Conservation (phyloP, 192 early-diverging fungal species). For the Umbelopsis sp. region DNA sequence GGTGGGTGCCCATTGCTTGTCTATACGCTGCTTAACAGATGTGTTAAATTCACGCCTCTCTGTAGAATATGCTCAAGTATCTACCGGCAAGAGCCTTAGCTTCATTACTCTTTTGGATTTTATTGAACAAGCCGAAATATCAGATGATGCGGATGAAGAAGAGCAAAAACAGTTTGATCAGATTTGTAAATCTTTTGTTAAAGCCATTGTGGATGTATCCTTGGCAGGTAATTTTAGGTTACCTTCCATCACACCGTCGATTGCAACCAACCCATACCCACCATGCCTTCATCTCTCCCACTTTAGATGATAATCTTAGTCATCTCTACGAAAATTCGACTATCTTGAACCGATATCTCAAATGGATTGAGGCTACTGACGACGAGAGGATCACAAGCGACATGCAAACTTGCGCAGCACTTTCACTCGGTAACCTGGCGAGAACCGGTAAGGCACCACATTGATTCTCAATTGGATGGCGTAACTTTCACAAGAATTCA, state of each 20-base stretch:
- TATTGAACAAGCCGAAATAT: constrained; percentile 40
- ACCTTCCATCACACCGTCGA: too few relatives aligned
- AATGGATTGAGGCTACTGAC: constrained; percentile 37
- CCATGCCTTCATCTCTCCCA: not conserved
- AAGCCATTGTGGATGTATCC: constrained; percentile 46
- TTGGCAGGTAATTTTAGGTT: constrained; percentile 40
- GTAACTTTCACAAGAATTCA: not conserved
- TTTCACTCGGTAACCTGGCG: constrained; percentile 73
- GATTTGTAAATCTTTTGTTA: constrained; percentile 43
- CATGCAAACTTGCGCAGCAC: constrained; percentile 55
- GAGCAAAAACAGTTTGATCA: constrained; percentile 51
- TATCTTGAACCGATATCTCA: constrained; percentile 44
- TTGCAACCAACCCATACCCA: not conserved
- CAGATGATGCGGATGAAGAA: constrained; percentile 45
- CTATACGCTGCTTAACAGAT: too few relatives aligned
- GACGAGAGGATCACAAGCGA: constrained; percentile 38
- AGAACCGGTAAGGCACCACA: constrained; percentile 49
- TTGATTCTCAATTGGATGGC: not conserved
- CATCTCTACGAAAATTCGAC: constrained; percentile 45
- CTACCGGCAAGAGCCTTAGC: not conserved
- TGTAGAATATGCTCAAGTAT: not conserved
- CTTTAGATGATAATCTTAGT: constrained; percentile 50
- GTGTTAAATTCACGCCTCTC: not conserved
- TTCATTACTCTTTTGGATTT: constrained; percentile 42
- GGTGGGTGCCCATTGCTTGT: constrained; percentile 21